Evolutionary conservation across 805 yeast species (phyloP).

Genomic region (Kurtzmaniella fragi): DNA sequence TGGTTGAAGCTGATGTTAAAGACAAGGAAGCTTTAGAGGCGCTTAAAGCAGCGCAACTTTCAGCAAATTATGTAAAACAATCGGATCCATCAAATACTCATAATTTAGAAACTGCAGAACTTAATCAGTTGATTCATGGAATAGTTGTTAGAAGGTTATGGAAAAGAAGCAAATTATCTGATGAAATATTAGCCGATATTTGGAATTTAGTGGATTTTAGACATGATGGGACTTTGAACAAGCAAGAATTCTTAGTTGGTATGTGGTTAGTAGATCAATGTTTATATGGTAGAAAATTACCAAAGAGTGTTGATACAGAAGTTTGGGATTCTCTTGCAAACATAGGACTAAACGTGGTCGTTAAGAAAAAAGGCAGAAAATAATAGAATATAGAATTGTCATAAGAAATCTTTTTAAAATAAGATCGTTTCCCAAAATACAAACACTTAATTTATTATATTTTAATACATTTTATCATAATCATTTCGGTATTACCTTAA

Average conservation of each 20-base stretch:
- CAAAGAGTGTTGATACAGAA: constrained; percentile 56
- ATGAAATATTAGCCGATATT: constrained; percentile 49
- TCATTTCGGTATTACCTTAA: no score
- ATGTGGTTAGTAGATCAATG: constrained; percentile 98
- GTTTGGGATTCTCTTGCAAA: constrained; percentile 78
- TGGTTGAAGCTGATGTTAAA: constrained; percentile 7
- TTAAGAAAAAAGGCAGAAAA: constrained; percentile 29
- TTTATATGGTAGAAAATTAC: constrained; percentile 86
- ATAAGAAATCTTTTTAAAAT: no score
- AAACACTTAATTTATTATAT: no score
- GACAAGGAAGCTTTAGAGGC: constrained; percentile 13
- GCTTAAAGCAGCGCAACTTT: constrained; percentile 29
- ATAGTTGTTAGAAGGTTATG: constrained; percentile 73
- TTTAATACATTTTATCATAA: no score
- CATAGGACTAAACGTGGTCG: constrained; percentile 35
- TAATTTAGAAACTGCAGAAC: constrained; percentile 19
- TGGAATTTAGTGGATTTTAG: constrained; percentile 70
- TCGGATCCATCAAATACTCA: constrained; percentile 26
- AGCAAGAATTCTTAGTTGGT: constrained; percentile 87
- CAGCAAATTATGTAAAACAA: constrained; percentile 20
- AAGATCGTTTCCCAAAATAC: no score
- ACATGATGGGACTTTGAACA: constrained; percentile 68
- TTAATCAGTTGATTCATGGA: constrained; percentile 44
- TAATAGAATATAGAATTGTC: constrained; percentile 1
- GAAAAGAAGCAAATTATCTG: constrained; percentile 70